Evolutionary conservation across 2,329 filamentous ascomycete species (phyloP).

Genomic region (Monilinia fructicola): DNA sequence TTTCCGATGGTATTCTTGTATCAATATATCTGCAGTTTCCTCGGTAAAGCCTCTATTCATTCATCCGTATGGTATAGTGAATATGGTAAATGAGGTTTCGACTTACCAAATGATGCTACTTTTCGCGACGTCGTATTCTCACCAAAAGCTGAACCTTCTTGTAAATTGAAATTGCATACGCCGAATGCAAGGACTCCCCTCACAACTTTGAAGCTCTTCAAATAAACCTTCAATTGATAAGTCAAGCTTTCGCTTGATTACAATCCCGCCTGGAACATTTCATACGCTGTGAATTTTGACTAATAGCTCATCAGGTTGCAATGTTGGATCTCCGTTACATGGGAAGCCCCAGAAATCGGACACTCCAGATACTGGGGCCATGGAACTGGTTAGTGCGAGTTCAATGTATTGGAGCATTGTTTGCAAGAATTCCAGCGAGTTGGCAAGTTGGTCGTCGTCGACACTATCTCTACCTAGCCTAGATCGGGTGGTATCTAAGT

Average conservation of each 20-base stretch:
- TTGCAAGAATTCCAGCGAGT: not conserved
- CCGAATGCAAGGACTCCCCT: too few relatives aligned
- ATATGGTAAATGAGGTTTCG: not conserved
- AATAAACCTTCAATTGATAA: too few relatives aligned
- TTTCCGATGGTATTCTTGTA: slow-evolving; percentile 1
- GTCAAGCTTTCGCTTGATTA: too few relatives aligned
- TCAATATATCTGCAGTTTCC: not conserved
- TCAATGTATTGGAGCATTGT: not conserved
- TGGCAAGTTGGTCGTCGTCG: not conserved
- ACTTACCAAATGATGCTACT: not conserved
- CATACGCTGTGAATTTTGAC: too few relatives aligned
- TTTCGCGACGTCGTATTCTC: too few relatives aligned
- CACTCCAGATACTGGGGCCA: not conserved
- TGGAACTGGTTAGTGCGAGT: not conserved
- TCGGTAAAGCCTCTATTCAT: not conserved
- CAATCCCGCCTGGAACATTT: too few relatives aligned
- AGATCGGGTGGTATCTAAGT: not conserved
- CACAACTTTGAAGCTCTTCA: too few relatives aligned
- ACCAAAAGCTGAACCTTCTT: too few relatives aligned
- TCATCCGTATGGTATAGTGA: not conserved
- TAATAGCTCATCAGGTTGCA: too few relatives aligned
- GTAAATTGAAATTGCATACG: too few relatives aligned
- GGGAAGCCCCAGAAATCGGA: too few relatives aligned
- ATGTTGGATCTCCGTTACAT: too few relatives aligned
- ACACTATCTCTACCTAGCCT: not conserved